These are phyloP conservation scores for Talaromyces amestolkiae DNA, from an alignment of 2,329 filamentous ascomycete species.

Conservation along the genomic window DNA sequence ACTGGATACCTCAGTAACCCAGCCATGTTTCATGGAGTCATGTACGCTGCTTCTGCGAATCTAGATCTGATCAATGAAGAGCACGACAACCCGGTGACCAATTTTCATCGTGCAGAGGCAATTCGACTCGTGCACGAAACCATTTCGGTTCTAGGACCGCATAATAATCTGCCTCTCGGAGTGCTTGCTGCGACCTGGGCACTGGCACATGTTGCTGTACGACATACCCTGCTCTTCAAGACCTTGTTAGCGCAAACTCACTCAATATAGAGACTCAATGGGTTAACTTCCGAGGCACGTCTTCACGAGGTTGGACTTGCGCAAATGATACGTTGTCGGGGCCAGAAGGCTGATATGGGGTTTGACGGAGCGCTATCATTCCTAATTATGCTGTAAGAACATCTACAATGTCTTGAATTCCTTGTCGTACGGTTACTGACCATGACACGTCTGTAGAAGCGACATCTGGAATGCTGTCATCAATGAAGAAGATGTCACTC, in stretches of 20 bases:
- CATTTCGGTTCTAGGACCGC: background rate
- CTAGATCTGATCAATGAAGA: slow-evolving; percentile 15
- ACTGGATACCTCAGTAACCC: slow-evolving; percentile 7
- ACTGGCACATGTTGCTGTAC: slow-evolving; percentile 14
- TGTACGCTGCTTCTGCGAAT: slow-evolving; percentile 15
- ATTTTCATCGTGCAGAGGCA: slow-evolving; percentile 11
- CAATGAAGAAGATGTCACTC: slow-evolving; percentile 5
- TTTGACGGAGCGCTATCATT: slow-evolving; percentile 1
- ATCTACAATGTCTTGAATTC: no score
- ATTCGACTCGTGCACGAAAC: slow-evolving; percentile 8
- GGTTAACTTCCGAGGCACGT: background rate
- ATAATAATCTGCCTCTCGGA: slow-evolving; percentile 5
- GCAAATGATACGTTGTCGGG: slow-evolving; percentile 8
- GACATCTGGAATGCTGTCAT: slow-evolving; percentile 13
- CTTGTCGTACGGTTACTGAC: no score
- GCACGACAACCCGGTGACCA: slow-evolving; percentile 13
- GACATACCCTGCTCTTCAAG: background rate
- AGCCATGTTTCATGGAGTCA: slow-evolving; percentile 12
- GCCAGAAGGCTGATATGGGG: background rate
- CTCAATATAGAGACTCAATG: slow-evolving; percentile 13
- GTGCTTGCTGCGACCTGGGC: slow-evolving; percentile 15
- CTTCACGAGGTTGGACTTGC: slow-evolving; percentile 11
- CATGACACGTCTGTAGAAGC: background rate
- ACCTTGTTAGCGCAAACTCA: background rate
- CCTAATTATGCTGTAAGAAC: background rate